Evolutionary conservation across 1,139 yeast species (phyloP).

Genomic region (Candida tunisiensis): DNA sequence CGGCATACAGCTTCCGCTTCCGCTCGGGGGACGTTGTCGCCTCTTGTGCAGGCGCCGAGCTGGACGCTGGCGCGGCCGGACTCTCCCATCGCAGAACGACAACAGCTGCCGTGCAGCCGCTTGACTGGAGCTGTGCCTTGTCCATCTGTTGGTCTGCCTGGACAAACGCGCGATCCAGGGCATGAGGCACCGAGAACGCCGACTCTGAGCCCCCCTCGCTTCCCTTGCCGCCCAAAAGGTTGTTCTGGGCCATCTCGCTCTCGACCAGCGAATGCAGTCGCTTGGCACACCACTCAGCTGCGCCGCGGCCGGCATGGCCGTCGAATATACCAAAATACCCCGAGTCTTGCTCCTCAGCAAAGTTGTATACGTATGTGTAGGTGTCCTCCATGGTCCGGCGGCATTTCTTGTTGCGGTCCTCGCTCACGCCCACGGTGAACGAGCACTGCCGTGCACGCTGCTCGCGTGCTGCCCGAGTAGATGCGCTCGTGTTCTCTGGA

Average conservation of each 20-base stretch:
- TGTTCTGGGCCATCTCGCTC: slow-evolving; percentile 16
- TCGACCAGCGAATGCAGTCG: slow-evolving; percentile 49
- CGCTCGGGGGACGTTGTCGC: slow-evolving; percentile 2
- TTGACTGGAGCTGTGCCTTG: slow-evolving; percentile 1
- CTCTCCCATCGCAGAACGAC: neutral
- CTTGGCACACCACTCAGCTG: slow-evolving; percentile 94
- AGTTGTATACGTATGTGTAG: slow-evolving; percentile 84
- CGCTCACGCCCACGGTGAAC: slow-evolving; percentile 65
- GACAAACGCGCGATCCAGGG: slow-evolving; percentile 33
- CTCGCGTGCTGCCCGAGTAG: too few species aligned
- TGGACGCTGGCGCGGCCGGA: neutral
- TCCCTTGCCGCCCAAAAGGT: too few species aligned
- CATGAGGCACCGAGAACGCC: too few species aligned
- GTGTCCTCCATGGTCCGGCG: slow-evolving; percentile 94
- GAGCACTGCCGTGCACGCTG: too few species aligned
- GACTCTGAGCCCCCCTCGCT: too few species aligned
- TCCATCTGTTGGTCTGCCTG: slow-evolving; percentile 40
- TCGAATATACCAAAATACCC: slow-evolving; percentile 94
- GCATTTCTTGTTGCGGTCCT: slow-evolving; percentile 65
- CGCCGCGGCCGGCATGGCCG: slow-evolving; percentile 93
- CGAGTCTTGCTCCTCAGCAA: slow-evolving; percentile 78
- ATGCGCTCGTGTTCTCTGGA: too few species aligned
- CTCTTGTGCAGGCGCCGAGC: slow-evolving; percentile 2
- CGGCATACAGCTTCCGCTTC: slow-evolving; percentile 63
- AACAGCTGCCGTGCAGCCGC: slow-evolving; percentile 1